A percentile compares a stretch with the other conserved stretches of the same genome.
These are phyloP conservation scores for Naganishia antarctica DNA, from an alignment of 768 basidiomycete species.

Conservation along the genomic window DNA sequence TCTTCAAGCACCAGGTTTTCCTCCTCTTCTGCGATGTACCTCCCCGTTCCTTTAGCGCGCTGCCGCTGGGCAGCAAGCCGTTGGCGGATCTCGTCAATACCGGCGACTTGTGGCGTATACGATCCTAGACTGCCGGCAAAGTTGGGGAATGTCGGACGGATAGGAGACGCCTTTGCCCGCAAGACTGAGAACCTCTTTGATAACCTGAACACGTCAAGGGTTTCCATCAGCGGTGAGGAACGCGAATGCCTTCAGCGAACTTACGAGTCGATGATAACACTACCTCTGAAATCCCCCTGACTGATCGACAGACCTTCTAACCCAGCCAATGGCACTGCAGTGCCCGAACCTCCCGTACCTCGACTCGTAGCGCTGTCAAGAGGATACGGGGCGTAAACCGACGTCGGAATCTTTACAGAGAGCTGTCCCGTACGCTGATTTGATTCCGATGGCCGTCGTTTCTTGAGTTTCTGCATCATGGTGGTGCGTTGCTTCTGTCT, in stretches of 20 bases:
- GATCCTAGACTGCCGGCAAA: not conserved
- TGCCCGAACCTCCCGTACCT: not conserved
- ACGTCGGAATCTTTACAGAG: not conserved
- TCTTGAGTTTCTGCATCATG: constrained; percentile 24
- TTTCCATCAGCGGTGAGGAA: not conserved
- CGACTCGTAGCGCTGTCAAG: not conserved
- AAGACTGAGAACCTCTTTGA: constrained; percentile 25
- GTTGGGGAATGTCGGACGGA: not conserved
- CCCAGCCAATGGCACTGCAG: not conserved
- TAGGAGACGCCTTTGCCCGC: constrained; percentile 10
- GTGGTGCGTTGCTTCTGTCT: not conserved
- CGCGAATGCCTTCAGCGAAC: not conserved
- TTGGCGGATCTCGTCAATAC: constrained; percentile 11
- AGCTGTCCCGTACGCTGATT: not conserved
- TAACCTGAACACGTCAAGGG: not conserved
- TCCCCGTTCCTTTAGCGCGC: not conserved
- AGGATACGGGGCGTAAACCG: not conserved
- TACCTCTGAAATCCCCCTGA: constrained; percentile 20
- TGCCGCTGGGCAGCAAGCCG: constrained; percentile 16
- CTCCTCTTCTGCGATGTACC: constrained; percentile 17
- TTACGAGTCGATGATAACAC: constrained; percentile 20
- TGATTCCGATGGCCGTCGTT: constrained; percentile 19
- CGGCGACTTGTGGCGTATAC: not conserved
- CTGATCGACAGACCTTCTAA: constrained; percentile 9
- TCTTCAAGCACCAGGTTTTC: constrained; percentile 17